Percentiles rank a stretch among this genome's conserved stretches.
Conservation (phyloP, 306 rosid species). For the Prunus mongolica region DNA sequence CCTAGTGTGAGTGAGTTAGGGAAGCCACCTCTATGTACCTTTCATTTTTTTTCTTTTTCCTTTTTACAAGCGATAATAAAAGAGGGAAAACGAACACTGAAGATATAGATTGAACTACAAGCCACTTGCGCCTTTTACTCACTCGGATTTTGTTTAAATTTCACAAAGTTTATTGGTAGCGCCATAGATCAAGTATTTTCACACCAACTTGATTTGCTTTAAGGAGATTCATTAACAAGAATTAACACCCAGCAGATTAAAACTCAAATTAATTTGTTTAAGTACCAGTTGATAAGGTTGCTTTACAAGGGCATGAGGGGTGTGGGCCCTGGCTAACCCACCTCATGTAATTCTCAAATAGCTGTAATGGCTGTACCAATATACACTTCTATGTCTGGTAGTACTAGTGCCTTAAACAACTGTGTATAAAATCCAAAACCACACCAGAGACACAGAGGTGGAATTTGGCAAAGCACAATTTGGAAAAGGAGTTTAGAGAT, state of each 20-base stretch:
- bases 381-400: neutral
- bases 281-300: neutral
- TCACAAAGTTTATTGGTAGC: neutral
- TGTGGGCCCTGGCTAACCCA: constrained; percentile 1
- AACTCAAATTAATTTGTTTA: too few relatives aligned
- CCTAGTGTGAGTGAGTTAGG: neutral
- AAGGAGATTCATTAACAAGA: too few relatives aligned
- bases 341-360: neutral
- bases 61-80: too few relatives aligned
- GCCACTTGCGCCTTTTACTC: too few relatives aligned
- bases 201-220: too few relatives aligned
- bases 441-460: constrained; percentile 5
- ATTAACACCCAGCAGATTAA: too few relatives aligned
- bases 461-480: constrained; percentile 13
- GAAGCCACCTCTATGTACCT: neutral
- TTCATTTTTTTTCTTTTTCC: too few relatives aligned
- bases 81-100: too few relatives aligned
- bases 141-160: neutral
- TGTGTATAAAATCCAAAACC: neutral
- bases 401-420: neutral
- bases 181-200: too few relatives aligned
- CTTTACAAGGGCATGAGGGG: neutral
- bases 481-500: constrained; percentile 2
- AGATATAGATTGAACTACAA: too few relatives aligned
- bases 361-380: constrained; percentile 3